These are phyloP conservation scores for Eucalyptus guilfoylei DNA, from an alignment of 345 rosid species.

Conservation along the genomic window DNA sequence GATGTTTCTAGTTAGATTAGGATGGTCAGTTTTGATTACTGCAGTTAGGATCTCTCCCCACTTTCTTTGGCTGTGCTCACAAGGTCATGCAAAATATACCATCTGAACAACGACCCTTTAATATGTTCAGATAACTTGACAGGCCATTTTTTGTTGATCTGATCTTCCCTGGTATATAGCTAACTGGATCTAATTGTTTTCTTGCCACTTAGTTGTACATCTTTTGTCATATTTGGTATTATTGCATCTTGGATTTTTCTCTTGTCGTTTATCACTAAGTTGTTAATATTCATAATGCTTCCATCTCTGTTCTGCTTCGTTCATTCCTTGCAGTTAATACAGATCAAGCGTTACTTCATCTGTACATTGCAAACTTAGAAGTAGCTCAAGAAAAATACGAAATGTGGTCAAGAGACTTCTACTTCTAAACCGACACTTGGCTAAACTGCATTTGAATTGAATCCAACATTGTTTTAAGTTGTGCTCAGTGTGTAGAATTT, in stretches of 20 bases:
- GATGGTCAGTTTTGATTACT: background rate
- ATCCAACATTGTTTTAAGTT: background rate
- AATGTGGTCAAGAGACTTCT: background rate
- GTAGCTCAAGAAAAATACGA: background rate
- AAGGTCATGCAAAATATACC: background rate
- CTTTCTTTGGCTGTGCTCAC: background rate
- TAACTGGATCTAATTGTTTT: background rate
- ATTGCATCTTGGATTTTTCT: background rate
- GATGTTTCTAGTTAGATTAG: background rate
- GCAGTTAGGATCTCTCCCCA: background rate
- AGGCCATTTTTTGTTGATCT: background rate
- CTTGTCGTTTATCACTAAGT: background rate
- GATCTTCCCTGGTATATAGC: background rate
- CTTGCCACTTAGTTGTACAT: background rate
- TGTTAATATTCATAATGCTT: background rate
- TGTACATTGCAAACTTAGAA: background rate
- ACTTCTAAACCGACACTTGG: background rate
- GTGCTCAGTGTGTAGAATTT: background rate
- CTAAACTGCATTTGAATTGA: background rate
- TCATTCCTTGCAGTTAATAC: background rate
- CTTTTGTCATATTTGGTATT: background rate
- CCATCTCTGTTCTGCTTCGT: background rate
- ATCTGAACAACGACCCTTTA: background rate
- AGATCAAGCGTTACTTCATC: background rate
- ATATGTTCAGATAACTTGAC: background rate